These are phyloP conservation scores for Colletotrichum lindemuthianum DNA, from an alignment of 2,329 filamentous ascomycete genomes.

Conservation along the genomic window DNA sequence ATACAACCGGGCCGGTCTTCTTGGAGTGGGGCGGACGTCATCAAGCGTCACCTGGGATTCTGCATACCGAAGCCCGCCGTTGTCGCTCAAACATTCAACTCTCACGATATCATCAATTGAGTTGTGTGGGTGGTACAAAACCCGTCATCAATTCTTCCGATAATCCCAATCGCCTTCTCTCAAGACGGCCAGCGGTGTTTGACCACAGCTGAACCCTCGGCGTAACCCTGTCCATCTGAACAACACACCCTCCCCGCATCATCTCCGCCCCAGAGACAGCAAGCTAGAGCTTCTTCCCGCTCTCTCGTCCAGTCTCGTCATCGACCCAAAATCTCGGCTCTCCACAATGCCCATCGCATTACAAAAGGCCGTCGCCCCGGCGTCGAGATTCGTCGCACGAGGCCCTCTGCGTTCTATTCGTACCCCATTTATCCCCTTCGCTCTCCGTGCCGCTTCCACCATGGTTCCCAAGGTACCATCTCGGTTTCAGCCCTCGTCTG, in stretches of 20 bases:
- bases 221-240: neutral
- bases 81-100: conserved; percentile 22
- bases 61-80: conserved; percentile 14
- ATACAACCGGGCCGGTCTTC: conserved; percentile 30
- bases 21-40: conserved; percentile 30
- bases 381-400: conserved; percentile 30
- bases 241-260: conserved; percentile 25
- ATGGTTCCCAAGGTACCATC: conserved; percentile 56
- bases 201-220: conserved; percentile 8
- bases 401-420: conserved; percentile 14
- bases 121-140: neutral
- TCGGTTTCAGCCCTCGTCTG: neutral
- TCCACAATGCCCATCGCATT: conserved; percentile 29
- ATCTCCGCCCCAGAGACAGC: conserved; percentile 3
- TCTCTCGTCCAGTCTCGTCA: neutral
- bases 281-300: conserved; percentile 23
- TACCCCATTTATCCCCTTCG: conserved; percentile 27
- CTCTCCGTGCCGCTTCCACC: conserved; percentile 54
- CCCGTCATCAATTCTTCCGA: neutral
- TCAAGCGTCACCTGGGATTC: conserved; percentile 28
- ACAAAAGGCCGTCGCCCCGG: conserved; percentile 34
- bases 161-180: neutral
- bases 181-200: neutral
- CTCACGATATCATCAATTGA: conserved; percentile 13
- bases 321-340: conserved; percentile 5